Conservation (phyloP, 108 stramenopile species). For the Cyclotella choctawhatcheeana region DNA sequence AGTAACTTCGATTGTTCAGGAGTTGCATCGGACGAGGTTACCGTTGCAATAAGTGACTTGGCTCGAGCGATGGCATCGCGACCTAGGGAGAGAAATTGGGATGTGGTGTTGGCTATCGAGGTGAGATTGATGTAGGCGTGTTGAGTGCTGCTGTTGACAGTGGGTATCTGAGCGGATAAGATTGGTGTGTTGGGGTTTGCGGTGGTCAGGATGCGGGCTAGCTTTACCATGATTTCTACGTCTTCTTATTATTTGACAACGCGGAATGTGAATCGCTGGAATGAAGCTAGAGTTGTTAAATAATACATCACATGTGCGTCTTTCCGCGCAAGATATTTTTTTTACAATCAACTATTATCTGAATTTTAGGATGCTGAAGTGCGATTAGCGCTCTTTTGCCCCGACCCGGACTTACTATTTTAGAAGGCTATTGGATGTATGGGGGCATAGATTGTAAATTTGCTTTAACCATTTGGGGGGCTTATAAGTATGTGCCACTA, state of each 20-base stretch:
- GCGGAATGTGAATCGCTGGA: no score
- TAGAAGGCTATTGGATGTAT: no score
- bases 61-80: slow-evolving; percentile 26
- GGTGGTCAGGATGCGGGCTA: slow-evolving; percentile 47
- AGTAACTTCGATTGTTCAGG: slow-evolving; percentile 10
- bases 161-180: slow-evolving; percentile 30
- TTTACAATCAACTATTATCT: no score
- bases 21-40: slow-evolving; percentile 14
- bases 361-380: no score
- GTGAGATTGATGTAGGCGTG: slow-evolving; percentile 46
- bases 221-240: slow-evolving; percentile 32
- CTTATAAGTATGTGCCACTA: no score
- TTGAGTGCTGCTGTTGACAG: slow-evolving; percentile 5
- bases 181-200: slow-evolving; percentile 14
- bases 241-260: background rate
- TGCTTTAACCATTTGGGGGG: no score
- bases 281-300: no score
- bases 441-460: no score
- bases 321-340: no score
- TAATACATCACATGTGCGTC: no score
- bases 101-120: slow-evolving; percentile 47
- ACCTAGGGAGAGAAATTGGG: slow-evolving; percentile 43
- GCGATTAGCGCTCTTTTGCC: no score
- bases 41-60: slow-evolving; percentile 34
- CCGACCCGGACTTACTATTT: no score